These are phyloP conservation scores for Adansonia rubrostipa DNA, from an alignment of 441 rosid species.

Conservation along the genomic window DNA sequence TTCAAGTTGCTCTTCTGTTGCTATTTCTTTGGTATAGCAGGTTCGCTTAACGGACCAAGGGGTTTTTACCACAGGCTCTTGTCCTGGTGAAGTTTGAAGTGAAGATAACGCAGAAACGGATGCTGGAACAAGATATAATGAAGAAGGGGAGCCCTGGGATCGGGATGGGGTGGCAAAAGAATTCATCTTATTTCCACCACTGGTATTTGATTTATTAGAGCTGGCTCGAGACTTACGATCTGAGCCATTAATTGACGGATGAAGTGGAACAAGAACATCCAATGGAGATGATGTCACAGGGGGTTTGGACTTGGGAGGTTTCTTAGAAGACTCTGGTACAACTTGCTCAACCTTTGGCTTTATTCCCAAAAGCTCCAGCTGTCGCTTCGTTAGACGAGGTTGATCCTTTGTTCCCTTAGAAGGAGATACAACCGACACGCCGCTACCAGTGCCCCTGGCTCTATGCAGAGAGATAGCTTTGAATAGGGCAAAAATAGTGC, in stretches of 20 bases:
- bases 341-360: slow-evolving; percentile 61
- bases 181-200: slow-evolving; percentile 53
- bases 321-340: slow-evolving; percentile 54
- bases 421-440: slow-evolving; percentile 36
- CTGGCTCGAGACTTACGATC: slow-evolving; percentile 52
- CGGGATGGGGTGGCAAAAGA: slow-evolving; percentile 63
- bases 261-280: slow-evolving; percentile 86
- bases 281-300: slow-evolving; percentile 40
- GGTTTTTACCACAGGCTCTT: slow-evolving; percentile 60
- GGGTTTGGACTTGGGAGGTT: slow-evolving; percentile 68
- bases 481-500: slow-evolving; percentile 60
- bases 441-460: slow-evolving; percentile 37
- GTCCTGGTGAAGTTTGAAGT: slow-evolving; percentile 63
- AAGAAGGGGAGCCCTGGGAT: slow-evolving; percentile 66
- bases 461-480: slow-evolving; percentile 61
- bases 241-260: slow-evolving; percentile 59
- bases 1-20: slow-evolving; percentile 87
- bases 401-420: slow-evolving; percentile 58
- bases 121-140: slow-evolving; percentile 68
- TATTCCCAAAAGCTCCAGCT: slow-evolving; percentile 73
- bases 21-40: slow-evolving; percentile 60
- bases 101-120: slow-evolving; percentile 55
- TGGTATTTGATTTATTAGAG: slow-evolving; percentile 54
- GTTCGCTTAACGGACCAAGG: slow-evolving; percentile 81
- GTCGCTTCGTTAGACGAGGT: slow-evolving; percentile 59